A percentile compares a stretch with the other conserved stretches of the same genome.
These are phyloP conservation scores for Erigeron canadensis DNA, from an alignment of 129 eudicot genomes.

Conservation along the genomic window DNA sequence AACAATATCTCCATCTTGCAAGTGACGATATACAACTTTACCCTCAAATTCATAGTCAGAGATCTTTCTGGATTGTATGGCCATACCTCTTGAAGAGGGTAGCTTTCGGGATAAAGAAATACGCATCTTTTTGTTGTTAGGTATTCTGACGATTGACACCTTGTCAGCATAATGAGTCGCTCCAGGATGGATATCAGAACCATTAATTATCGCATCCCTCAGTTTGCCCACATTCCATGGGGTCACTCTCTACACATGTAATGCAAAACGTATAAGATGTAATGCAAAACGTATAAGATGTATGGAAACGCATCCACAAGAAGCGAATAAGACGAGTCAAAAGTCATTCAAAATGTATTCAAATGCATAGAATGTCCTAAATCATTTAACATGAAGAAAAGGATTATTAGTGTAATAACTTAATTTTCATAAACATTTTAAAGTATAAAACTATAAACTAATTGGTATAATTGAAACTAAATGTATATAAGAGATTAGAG, in stretches of 20 bases:
- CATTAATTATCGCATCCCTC: constrained; percentile 76
- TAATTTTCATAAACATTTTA: no score
- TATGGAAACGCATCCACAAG: not conserved
- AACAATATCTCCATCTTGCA: constrained; percentile 94
- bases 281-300: not conserved
- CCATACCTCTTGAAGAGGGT: constrained; percentile 81
- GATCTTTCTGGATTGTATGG: constrained; percentile 51
- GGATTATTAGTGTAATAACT: no score
- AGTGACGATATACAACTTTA: constrained; percentile 75
- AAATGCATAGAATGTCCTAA: no score
- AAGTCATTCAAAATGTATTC: no score
- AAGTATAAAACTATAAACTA: no score
- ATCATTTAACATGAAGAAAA: no score
- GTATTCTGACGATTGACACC: constrained; percentile 49
- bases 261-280: constrained; percentile 2
- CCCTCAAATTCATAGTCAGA: constrained; percentile 63
- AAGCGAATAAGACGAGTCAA: no score
- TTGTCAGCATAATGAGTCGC: constrained; percentile 73
- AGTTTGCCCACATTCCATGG: constrained; percentile 81
- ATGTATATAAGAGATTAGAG: not conserved
- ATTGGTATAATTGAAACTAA: no score
- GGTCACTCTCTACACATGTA: constrained; percentile 73
- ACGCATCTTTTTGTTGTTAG: constrained; percentile 46
- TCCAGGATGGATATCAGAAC: constrained; percentile 84
- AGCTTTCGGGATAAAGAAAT: constrained; percentile 75